Base-by-base conservation (phyloP, 2,329 filamentous ascomycete species). In the Thielaviopsis populi region DNA sequence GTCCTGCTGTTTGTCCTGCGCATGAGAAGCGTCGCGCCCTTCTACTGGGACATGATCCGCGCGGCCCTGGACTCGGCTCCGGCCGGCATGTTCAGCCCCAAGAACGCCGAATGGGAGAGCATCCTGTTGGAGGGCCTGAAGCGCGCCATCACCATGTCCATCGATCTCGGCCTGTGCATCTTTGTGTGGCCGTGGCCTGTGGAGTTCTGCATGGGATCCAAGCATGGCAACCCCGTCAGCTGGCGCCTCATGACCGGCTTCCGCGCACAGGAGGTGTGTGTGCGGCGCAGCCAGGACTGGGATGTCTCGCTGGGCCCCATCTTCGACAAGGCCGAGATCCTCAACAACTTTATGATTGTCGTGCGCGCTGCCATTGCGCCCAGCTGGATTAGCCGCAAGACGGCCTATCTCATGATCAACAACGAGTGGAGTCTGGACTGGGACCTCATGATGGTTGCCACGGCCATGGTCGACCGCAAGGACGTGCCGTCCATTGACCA, bases 401-500 rank as follows among this genome's bases (percentile, higher is more conserved):
- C 91, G 37, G 91, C 90, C 22, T 95, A 95, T 71, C 75, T 95
- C 67, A 85, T 94, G 68, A 88, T 95, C 79, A 88, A 91, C 71
- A 82, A 80, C 67, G 82, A 90, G 67, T 97, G 90, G 86, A 88
- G 95, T 73, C 77, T 96, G 66, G 91, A 96, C 72, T 96, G 91
- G 80, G 79, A 79, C 58, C 80, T 81, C 22, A 96, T 96, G 89
- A 77, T 90, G 13, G 75, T 80, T 67, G 89, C 89, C 3, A 87
- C 89, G 56, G 75, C 76, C 41, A 73, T 95, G 68, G 80, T 91
- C 1, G 86, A 89, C 68, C 77, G 78, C 68, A 84, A 83, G 69
- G 65, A 64, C n/a, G 30, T 64, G 11, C n/a, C n/a, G n/a, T 15
- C 24, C 6, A 71, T 89, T 15, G 82, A 88, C n/a, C 83, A 85